These are phyloP conservation scores for Pestalotiopsis sp. DNA, from an alignment of 2,329 filamentous ascomycete genomes.

Conservation along the genomic window DNA sequence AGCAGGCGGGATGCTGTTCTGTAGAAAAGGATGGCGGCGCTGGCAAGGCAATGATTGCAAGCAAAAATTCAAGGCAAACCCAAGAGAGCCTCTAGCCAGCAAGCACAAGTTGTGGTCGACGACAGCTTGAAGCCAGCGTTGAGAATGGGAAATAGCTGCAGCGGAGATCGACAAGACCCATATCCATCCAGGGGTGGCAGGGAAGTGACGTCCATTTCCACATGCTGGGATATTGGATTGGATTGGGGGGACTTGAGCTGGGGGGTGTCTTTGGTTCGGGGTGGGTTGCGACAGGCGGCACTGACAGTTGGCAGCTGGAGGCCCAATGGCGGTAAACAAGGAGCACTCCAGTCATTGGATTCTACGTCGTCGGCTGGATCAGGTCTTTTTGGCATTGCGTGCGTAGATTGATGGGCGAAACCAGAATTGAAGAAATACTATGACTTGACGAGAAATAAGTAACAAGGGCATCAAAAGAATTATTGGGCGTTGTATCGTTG, in stretches of 20 bases:
- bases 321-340: background rate
- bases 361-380: too few species aligned
- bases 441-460: too few species aligned
- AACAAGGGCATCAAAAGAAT: too few species aligned
- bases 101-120: background rate
- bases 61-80: background rate
- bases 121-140: background rate
- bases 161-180: background rate
- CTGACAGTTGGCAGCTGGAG: background rate
- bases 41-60: background rate
- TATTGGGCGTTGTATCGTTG: too few species aligned
- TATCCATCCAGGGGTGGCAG: background rate
- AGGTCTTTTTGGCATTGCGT: too few species aligned
- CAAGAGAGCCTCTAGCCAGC: background rate
- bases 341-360: too few species aligned
- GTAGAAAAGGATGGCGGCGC: background rate
- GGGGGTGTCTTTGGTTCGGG: background rate
- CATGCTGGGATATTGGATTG: background rate
- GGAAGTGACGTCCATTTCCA: conserved; percentile 4
- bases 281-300: background rate
- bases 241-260: background rate
- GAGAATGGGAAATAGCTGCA: background rate
- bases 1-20: background rate
- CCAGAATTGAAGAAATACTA: too few species aligned
- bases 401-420: too few species aligned